Percentiles rank a stretch among this genome's conserved stretches.
Conservation (phyloP, 768 basidiomycete species). For the Amanita thiersii region DNA sequence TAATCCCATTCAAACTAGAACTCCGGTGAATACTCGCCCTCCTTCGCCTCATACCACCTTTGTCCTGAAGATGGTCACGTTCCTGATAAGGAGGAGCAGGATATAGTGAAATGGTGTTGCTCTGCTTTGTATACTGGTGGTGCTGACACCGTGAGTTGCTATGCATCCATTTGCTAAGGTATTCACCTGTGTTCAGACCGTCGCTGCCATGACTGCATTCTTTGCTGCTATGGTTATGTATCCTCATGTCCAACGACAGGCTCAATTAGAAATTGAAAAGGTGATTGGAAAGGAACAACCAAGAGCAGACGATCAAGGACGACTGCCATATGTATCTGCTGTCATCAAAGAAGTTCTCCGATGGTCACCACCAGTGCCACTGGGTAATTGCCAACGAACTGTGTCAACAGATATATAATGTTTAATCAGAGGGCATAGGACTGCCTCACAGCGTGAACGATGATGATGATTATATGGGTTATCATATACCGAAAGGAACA, state of each 20-base stretch:
- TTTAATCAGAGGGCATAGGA: too few species aligned
- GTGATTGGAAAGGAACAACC: constrained; percentile 21
- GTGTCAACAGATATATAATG: not conserved
- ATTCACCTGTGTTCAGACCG: constrained; percentile 9
- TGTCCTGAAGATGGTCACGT: too few species aligned
- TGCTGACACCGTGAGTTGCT: constrained; percentile 30
- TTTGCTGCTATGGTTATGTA: constrained; percentile 27
- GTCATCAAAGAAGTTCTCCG: constrained; percentile 17
- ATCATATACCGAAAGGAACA: constrained; percentile 20
- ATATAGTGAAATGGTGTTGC: constrained; percentile 20
- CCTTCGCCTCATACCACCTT: too few species aligned
- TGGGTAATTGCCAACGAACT: constrained; percentile 4
- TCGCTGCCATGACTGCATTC: constrained; percentile 24
- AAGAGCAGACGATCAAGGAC: too few species aligned
- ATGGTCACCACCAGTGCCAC: constrained; percentile 12
- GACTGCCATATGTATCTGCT: constrained; percentile 20
- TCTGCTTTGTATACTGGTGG: constrained; percentile 25
- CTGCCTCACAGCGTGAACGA: too few species aligned
- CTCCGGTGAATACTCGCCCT: too few species aligned
- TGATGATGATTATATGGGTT: constrained; percentile 24
- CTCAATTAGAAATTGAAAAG: constrained; percentile 30
- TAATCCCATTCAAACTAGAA: constrained; percentile 24
- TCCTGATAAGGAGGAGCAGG: constrained; percentile 15
- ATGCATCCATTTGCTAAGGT: not conserved
- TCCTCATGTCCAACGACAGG: constrained; percentile 27